Evolutionary conservation across 352 stramenopile species (phyloP).

Genomic region (Phytophthora syringae): DNA sequence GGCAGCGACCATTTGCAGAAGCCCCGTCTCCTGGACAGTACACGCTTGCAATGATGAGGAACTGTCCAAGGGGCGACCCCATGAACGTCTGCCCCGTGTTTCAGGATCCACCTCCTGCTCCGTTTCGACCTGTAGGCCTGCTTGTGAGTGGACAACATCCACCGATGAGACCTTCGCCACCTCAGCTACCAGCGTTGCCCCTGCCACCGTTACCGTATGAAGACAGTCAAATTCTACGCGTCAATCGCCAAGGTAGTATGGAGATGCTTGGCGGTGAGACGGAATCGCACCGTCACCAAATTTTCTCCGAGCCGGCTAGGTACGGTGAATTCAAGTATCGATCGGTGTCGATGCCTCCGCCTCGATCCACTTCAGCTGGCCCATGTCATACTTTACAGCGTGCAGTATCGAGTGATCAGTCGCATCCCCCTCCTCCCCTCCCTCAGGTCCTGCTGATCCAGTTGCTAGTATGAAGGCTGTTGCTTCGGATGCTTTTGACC

Average conservation of each 20-base stretch:
- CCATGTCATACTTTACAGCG: slow-evolving; percentile 17
- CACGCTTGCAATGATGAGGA: slow-evolving; percentile 37
- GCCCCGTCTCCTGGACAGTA: slow-evolving; percentile 19
- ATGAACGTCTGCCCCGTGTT: slow-evolving; percentile 30
- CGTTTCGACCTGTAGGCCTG: slow-evolving; percentile 15
- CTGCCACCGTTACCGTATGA: slow-evolving; percentile 29
- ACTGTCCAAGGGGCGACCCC: slow-evolving; percentile 14
- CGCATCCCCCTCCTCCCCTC: slow-evolving; percentile 3
- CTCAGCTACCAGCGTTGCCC: slow-evolving; percentile 8
- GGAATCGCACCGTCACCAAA: slow-evolving; percentile 8
- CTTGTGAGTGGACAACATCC: slow-evolving; percentile 13
- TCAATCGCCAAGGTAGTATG: slow-evolving; percentile 69
- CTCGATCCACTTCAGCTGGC: slow-evolving; percentile 9
- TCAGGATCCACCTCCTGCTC: slow-evolving; percentile 18
- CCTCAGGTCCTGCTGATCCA: not conserved
- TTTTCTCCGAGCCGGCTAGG: slow-evolving; percentile 19
- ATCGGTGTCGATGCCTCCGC: slow-evolving; percentile 27
- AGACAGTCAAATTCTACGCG: slow-evolving; percentile 74
- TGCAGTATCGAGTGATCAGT: slow-evolving; percentile 9
- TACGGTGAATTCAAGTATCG: slow-evolving; percentile 57
- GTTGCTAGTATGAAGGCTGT: slow-evolving; percentile 11
- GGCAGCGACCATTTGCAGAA: slow-evolving; percentile 34
- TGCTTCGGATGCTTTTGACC: slow-evolving; percentile 46
- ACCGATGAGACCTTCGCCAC: slow-evolving; percentile 11
- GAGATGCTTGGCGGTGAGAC: slow-evolving; percentile 51